A percentile compares a stretch with the other conserved stretches of the same genome.
Evolutionary conservation across 257 asterid species (phyloP).

Genomic region (Mitragyna speciosa): DNA sequence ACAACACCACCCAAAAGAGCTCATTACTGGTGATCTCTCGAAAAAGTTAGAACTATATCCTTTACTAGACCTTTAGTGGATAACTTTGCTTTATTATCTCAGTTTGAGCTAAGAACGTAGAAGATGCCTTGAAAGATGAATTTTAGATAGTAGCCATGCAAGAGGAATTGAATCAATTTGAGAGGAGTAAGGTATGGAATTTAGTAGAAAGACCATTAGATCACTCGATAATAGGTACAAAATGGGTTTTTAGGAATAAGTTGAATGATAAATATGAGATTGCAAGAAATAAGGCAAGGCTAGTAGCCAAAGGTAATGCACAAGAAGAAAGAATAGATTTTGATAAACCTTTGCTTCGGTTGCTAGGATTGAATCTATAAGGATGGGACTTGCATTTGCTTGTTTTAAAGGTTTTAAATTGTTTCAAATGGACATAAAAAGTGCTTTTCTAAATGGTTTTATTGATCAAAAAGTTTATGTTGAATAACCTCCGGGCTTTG

Average conservation of each 20-base stretch:
- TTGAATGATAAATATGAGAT: no score
- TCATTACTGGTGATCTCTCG: not conserved
- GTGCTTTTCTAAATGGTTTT: conserved; percentile 22
- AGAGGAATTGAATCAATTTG: no score
- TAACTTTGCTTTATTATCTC: not conserved
- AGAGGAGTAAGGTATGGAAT: no score
- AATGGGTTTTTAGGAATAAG: no score
- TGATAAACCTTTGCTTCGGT: not conserved
- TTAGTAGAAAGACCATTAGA: no score
- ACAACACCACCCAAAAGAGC: not conserved
- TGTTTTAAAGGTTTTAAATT: not conserved
- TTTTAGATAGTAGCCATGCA: no score
- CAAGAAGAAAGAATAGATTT: conserved; percentile 5
- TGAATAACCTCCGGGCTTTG: conserved; percentile 13
- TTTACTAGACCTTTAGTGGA: not conserved
- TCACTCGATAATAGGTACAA: no score
- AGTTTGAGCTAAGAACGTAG: not conserved
- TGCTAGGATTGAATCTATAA: not conserved
- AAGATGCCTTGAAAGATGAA: not conserved
- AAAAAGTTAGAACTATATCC: not conserved
- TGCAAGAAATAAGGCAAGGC: not conserved
- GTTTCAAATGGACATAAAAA: conserved; percentile 11
- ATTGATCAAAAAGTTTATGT: conserved; percentile 12
- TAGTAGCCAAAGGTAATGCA: not conserved
- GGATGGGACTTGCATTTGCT: not conserved